phyloP scores from a whole-genome alignment of 768 basidiomycete species.

The Naganishia friedmannii region DNA sequence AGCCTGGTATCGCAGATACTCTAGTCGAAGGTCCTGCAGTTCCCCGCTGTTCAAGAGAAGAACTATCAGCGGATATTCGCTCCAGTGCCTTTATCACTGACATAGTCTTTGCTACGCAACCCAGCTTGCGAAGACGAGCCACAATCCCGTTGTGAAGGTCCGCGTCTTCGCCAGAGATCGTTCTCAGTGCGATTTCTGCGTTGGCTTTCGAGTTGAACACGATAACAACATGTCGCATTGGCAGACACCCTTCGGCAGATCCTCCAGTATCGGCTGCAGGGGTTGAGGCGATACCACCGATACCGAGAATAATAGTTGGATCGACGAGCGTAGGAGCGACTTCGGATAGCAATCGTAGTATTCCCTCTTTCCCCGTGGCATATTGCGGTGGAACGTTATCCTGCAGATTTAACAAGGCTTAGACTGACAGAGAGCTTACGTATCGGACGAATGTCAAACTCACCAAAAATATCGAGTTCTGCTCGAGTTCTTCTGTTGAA shows the following conservation, averaged over 20 bases:
- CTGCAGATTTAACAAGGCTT: neutral
- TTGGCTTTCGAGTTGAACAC: neutral
- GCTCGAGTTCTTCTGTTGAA: neutral
- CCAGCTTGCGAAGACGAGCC: neutral
- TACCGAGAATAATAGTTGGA: constrained; percentile 2
- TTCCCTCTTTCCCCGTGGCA: constrained; percentile 18
- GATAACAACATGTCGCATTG: constrained; percentile 13
- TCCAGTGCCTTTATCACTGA: neutral
- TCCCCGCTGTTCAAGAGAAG: neutral
- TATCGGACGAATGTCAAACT: neutral
- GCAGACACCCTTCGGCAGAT: too few relatives aligned
- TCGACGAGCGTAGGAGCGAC: neutral
- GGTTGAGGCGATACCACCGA: constrained; percentile 3
- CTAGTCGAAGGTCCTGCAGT: neutral
- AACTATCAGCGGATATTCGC: neutral
- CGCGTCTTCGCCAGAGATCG: neutral
- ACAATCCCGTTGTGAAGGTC: neutral
- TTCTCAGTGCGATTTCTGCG: neutral
- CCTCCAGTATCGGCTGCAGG: too few relatives aligned
- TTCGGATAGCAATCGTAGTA: neutral
- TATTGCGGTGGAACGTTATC: constrained; percentile 16
- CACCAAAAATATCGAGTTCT: constrained; percentile 8
- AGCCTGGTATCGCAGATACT: constrained; percentile 18
- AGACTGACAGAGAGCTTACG: neutral
- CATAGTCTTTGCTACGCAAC: constrained; percentile 7